Evolutionary conservation across 1,139 yeast genomes (phyloP), one percentile per base, ranked within the genome.

Genomic region (Arxiozyma telluris): DNA sequence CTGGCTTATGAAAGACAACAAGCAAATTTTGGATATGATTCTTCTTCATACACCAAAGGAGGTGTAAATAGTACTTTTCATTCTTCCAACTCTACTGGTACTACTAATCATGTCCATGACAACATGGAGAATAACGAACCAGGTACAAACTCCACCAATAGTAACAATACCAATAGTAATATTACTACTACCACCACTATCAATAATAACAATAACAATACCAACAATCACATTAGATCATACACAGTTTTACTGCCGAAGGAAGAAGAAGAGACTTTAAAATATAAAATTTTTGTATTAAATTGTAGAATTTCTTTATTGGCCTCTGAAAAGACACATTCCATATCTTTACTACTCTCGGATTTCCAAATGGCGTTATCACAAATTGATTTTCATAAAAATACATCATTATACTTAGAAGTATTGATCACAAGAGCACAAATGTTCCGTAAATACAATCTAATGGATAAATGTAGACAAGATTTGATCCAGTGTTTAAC

Each of bases 371-470:
- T 54, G 47, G 55, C 58, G 8, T 39, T 61, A 25, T 22, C 30
- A 5, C 53, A 55, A 22, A 44, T 59, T 22, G 57, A 58, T 20
- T 53, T 53, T 17, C 34, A 52, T 25, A 51, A 51, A 9, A 55
- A 55, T 17, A 41, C 53, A 9, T 47, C 59, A 9, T 51, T 54
- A 8, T 58, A 58, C 43, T 50, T 59, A 27, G 61, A 61, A 39
- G 57, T 59, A 22, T 44, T 61, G 27, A 49, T 60, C 17, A 55
- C 63, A 3, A 58, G 61, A 49, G 63, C 62, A 7, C 63, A 60
- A 41, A 47, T 61, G 44, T 59, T 57, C 27, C 53, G 54, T 20
- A 59, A 59, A 50, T 52, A 55, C 22, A 48, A 53, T 5, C 51
- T 55, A 15, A 43, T 51, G 34, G 55, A 49, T 11, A 53, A 49